Evolutionary conservation across 805 yeast species (phyloP).

Genomic region (Wickerhamiella azymoides): DNA sequence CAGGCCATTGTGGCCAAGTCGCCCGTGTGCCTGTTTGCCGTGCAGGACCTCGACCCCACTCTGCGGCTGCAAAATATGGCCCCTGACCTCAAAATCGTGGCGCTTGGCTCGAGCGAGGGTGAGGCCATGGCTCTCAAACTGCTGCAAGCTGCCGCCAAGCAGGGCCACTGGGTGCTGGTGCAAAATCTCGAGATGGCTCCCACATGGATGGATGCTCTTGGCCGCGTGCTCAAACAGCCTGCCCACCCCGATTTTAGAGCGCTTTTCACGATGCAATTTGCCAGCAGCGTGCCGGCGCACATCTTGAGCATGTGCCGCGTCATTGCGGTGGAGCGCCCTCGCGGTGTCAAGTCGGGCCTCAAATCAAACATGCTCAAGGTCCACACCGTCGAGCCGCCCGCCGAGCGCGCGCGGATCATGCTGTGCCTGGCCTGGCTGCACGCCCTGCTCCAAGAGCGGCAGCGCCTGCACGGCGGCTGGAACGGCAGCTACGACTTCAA

Average conservation of each 20-base stretch:
- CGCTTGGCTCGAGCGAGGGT: constrained; percentile 69
- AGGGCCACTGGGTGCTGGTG: constrained; percentile 57
- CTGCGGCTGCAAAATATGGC: constrained; percentile 29
- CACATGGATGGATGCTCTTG: constrained; percentile 37
- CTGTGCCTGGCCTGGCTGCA: constrained; percentile 61
- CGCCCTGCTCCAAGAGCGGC: constrained; percentile 43
- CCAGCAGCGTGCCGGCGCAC: constrained; percentile 39
- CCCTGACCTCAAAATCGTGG: constrained; percentile 29
- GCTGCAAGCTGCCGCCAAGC: constrained; percentile 32
- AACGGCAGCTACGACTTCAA: constrained; percentile 49
- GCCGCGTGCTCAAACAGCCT: constrained; percentile 30
- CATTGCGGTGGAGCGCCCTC: constrained; percentile 46
- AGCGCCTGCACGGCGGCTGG: constrained; percentile 48
- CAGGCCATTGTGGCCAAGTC: constrained; percentile 5
- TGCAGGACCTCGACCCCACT: constrained; percentile 56
- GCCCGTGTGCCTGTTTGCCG: constrained; percentile 31
- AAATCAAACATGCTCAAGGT: constrained; percentile 24
- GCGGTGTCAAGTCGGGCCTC: constrained; percentile 42
- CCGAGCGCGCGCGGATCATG: constrained; percentile 34
- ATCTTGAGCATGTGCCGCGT: constrained; percentile 42
- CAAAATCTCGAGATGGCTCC: constrained; percentile 71
- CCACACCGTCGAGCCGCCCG: constrained; percentile 22
- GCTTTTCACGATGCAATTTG: constrained; percentile 49
- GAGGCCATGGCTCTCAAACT: constrained; percentile 40
- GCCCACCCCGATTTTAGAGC: constrained; percentile 34